A percentile compares a stretch with the other conserved stretches of the same genome.
Evolutionary conservation across 352 stramenopile species (phyloP).

Genomic region (Phytophthora pistaciae): DNA sequence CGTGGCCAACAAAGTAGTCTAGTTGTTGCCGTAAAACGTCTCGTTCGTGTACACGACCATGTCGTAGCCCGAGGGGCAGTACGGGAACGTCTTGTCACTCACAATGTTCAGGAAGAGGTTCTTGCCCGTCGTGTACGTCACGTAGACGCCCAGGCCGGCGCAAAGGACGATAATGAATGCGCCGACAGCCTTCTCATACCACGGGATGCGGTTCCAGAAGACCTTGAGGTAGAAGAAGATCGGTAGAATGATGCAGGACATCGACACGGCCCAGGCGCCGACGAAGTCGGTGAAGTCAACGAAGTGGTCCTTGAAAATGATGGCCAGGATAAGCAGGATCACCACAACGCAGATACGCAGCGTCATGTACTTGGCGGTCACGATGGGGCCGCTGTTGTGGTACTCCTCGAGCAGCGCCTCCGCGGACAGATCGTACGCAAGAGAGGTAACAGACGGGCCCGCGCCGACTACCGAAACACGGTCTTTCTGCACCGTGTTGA

Average conservation of each 20-base stretch:
- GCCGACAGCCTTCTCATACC: slow-evolving; percentile 54
- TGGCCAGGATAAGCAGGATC: slow-evolving; percentile 53
- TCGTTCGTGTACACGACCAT: slow-evolving; percentile 58
- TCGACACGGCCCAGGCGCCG: slow-evolving; percentile 33
- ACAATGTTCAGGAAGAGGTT: slow-evolving; percentile 44
- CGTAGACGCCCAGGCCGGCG: slow-evolving; percentile 42
- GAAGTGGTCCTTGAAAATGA: slow-evolving; percentile 74
- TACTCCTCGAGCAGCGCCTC: too few species aligned
- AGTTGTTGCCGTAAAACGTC: slow-evolving; percentile 54
- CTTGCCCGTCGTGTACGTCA: slow-evolving; percentile 24
- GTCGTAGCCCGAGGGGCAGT: slow-evolving; percentile 61
- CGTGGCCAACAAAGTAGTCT: slow-evolving; percentile 4
- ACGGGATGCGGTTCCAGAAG: slow-evolving; percentile 51
- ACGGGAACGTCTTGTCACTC: slow-evolving; percentile 60
- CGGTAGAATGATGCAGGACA: slow-evolving; percentile 73
- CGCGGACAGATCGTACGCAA: slow-evolving; percentile 39
- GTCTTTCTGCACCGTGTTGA: slow-evolving; percentile 34
- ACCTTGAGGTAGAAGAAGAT: slow-evolving; percentile 82
- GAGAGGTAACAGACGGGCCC: slow-evolving; percentile 38
- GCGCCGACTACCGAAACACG: slow-evolving; percentile 7
- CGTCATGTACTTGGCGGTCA: slow-evolving; percentile 53
- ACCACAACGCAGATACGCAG: slow-evolving; percentile 48
- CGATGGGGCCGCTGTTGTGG: slow-evolving; percentile 36
- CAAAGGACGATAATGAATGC: slow-evolving; percentile 47
- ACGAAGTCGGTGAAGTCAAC: slow-evolving; percentile 71